Evolutionary conservation across 2,329 filamentous ascomycete species (phyloP).

Genomic region (Escovopsis weberi): DNA sequence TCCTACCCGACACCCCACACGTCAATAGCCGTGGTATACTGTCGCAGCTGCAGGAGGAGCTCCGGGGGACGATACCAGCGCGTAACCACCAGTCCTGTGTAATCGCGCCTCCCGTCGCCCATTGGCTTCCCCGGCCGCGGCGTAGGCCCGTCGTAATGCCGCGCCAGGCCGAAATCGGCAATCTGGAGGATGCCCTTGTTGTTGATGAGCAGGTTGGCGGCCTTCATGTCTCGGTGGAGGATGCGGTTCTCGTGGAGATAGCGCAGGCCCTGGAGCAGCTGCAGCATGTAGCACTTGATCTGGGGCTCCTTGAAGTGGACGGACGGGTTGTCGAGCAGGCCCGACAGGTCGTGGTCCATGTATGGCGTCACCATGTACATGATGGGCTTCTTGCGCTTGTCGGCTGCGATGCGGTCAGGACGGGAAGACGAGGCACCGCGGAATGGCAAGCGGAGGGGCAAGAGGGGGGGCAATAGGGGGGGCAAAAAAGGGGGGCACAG

Average conservation of each 20-base stretch:
- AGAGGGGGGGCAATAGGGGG: too few relatives aligned
- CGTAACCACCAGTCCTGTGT: slow-evolving; percentile 93
- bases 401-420: slow-evolving; percentile 29
- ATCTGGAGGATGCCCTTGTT: slow-evolving; percentile 90
- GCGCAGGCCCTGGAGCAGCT: slow-evolving; percentile 74
- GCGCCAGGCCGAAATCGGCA: slow-evolving; percentile 87
- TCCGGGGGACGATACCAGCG: slow-evolving; percentile 95
- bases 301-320: slow-evolving; percentile 78
- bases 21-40: slow-evolving; percentile 95
- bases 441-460: too few relatives aligned
- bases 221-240: slow-evolving; percentile 96
- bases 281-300: slow-evolving; percentile 96
- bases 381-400: slow-evolving; percentile 67
- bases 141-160: slow-evolving; percentile 77
- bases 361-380: slow-evolving; percentile 99
- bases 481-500: too few relatives aligned
- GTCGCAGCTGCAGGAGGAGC: slow-evolving; percentile 70
- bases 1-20: slow-evolving; percentile 92
- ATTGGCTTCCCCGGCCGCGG: slow-evolving; percentile 66
- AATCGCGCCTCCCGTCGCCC: slow-evolving; percentile 75
- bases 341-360: slow-evolving; percentile 98
- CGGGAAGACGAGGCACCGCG: not conserved
- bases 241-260: slow-evolving; percentile 88
- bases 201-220: slow-evolving; percentile 91
- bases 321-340: slow-evolving; percentile 84